phyloP scores from a whole-genome alignment of 2,329 filamentous ascomycete genomes.

The Alternaria metachromatica region DNA sequence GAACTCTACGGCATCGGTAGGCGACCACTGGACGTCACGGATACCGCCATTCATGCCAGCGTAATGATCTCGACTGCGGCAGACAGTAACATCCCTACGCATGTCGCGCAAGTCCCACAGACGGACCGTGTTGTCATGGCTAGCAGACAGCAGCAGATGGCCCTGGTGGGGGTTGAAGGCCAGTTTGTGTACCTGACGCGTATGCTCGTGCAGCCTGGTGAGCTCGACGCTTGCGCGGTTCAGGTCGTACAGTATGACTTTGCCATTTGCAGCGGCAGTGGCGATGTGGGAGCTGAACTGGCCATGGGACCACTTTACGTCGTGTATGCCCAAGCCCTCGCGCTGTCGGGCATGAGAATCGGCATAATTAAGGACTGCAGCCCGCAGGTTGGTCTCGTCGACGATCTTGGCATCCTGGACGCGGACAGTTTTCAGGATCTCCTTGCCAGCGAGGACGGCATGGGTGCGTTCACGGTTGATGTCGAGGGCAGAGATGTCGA shows the following conservation, averaged over 20 bases:
- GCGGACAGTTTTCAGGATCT: conserved; percentile 70
- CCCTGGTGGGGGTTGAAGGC: conserved; percentile 70
- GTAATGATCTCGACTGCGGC: conserved; percentile 63
- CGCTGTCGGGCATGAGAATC: conserved; percentile 59
- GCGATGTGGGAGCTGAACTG: conserved; percentile 66
- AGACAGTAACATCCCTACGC: conserved; percentile 57
- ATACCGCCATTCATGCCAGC: conserved; percentile 66
- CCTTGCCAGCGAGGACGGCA: conserved; percentile 68
- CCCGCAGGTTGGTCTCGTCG: conserved; percentile 69
- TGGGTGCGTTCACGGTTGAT: conserved; percentile 69
- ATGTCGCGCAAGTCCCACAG: conserved; percentile 69
- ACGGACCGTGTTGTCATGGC: conserved; percentile 68
- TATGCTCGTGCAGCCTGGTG: conserved; percentile 68
- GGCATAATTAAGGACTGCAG: conserved; percentile 65
- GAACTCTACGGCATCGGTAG: conserved; percentile 67
- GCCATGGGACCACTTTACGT: conserved; percentile 72
- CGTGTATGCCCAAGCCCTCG: conserved; percentile 67
- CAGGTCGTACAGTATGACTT: conserved; percentile 70
- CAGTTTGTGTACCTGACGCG: conserved; percentile 69
- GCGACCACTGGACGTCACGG: conserved; percentile 70
- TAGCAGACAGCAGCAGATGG: conserved; percentile 67
- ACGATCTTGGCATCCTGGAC: conserved; percentile 63
- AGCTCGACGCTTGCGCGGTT: conserved; percentile 66
- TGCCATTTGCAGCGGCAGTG: conserved; percentile 69
- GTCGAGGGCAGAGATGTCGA: conserved; percentile 68